These are phyloP conservation scores for Thalassiosira hispida DNA, from an alignment of 352 stramenopile species.

Conservation along the genomic window DNA sequence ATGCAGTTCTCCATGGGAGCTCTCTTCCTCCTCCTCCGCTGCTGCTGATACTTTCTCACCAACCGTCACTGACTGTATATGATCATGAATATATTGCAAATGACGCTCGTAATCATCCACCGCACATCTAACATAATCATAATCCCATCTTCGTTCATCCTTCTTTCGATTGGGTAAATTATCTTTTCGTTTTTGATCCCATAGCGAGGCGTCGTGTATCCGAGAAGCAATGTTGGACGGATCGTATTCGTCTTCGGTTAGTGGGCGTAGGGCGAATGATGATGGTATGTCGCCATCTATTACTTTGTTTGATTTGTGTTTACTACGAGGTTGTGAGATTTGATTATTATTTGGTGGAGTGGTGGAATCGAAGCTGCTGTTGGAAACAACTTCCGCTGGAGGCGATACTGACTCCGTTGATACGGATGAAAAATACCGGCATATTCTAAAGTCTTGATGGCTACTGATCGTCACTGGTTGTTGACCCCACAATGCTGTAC, in stretches of 20 bases:
- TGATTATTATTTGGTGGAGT: not conserved
- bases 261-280: not conserved
- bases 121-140: slow-evolving; percentile 52
- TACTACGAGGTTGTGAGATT: not conserved
- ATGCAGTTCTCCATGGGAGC: not conserved
- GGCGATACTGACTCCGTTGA: not conserved
- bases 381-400: not conserved
- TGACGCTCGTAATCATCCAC: slow-evolving; percentile 65
- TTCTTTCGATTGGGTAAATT: slow-evolving; percentile 24
- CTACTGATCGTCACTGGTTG: too few species aligned
- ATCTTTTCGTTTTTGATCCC: slow-evolving; percentile 41
- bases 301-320: slow-evolving; percentile 3
- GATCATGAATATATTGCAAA: slow-evolving; percentile 54
- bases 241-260: slow-evolving; percentile 45
- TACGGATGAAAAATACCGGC: slow-evolving; percentile 4
- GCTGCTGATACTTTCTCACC: not conserved
- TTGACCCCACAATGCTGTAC: not conserved
- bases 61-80: slow-evolving; percentile 24
- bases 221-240: slow-evolving; percentile 19
- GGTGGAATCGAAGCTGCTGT: too few species aligned
- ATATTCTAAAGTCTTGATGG: not conserved
- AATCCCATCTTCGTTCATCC: slow-evolving; percentile 53
- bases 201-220: slow-evolving; percentile 28
- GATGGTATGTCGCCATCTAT: not conserved
- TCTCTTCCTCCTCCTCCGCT: not conserved